These are phyloP conservation scores for Nemania sp. DNA, from an alignment of 2,329 filamentous ascomycete genomes.

Conservation along the genomic window DNA sequence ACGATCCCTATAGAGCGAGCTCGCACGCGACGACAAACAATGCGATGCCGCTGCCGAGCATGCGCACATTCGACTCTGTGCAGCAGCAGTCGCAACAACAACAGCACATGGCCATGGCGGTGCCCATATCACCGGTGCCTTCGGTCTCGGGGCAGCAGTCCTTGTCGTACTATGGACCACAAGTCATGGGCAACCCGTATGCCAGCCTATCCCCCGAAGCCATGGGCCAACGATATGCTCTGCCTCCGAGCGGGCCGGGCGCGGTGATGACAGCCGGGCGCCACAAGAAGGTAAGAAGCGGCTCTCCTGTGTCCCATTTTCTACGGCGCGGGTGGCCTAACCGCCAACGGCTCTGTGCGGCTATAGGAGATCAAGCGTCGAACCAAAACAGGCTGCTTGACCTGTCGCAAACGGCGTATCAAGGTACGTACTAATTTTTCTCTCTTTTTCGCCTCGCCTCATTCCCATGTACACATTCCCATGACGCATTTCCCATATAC, in stretches of 20 bases:
- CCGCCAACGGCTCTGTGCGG: conserved; percentile 22
- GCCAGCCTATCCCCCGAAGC: conserved; percentile 49
- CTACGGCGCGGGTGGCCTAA: conserved; percentile 36
- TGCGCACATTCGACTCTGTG: conserved; percentile 49
- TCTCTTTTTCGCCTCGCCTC: conserved; percentile 6
- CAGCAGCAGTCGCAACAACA: conserved; percentile 39
- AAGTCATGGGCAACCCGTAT: conserved; percentile 46
- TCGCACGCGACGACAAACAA: conserved; percentile 36
- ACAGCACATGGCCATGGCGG: conserved; percentile 46
- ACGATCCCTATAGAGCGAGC: conserved; percentile 45
- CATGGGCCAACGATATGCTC: conserved; percentile 50
- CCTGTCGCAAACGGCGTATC: conserved; percentile 64
- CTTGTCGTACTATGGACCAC: conserved; percentile 51
- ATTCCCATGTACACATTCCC: too few relatives aligned
- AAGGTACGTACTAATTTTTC: conserved; percentile 54
- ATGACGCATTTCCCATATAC: too few relatives aligned
- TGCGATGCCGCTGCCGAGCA: conserved; percentile 48
- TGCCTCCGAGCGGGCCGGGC: conserved; percentile 54
- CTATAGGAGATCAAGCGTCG: conserved; percentile 64
- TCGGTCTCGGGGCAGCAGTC: conserved; percentile 42
- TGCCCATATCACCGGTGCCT: conserved; percentile 44
- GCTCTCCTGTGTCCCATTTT: conserved; percentile 14
- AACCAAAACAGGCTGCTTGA: conserved; percentile 67
- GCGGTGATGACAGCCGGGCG: conserved; percentile 52
- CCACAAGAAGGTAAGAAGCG: conserved; percentile 58